A percentile compares a stretch with the other conserved stretches of the same genome.
Evolutionary conservation across 2,329 filamentous ascomycete species (phyloP).

Genomic region (Cryphonectria radicalis): DNA sequence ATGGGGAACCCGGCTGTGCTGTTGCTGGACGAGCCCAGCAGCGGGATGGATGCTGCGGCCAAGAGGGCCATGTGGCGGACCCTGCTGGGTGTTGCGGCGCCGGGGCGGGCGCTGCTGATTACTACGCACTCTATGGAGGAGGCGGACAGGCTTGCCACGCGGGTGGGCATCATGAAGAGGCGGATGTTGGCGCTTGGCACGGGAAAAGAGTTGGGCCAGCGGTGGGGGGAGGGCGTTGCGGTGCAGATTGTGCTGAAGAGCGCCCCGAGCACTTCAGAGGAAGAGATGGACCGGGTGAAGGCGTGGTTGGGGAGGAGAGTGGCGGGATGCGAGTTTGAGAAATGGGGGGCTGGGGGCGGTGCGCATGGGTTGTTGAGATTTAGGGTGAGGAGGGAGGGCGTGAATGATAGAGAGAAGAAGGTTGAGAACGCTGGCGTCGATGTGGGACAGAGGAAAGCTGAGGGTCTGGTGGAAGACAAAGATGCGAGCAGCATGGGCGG

Average conservation of each 20-base stretch:
- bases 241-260: conserved; percentile 78
- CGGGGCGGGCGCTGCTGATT: conserved; percentile 80
- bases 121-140: conserved; percentile 97
- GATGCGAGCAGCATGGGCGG: not conserved
- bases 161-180: conserved; percentile 83
- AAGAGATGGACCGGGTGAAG: conserved; percentile 70
- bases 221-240: conserved; percentile 78
- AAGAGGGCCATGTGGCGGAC: conserved; percentile 96
- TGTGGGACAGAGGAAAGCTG: conserved; percentile 4
- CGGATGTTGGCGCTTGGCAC: conserved; percentile 86
- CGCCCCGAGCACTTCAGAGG: conserved; percentile 72
- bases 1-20: conserved; percentile 91
- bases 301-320: conserved; percentile 68
- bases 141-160: conserved; percentile 82
- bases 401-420: conserved; percentile 25
- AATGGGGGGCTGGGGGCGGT: conserved; percentile 23
- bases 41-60: conserved; percentile 86
- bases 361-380: conserved; percentile 27
- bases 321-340: conserved; percentile 67
- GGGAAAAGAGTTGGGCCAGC: conserved; percentile 70
- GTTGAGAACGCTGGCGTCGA: not conserved
- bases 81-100: conserved; percentile 61
- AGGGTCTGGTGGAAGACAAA: not conserved
- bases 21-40: conserved; percentile 86
- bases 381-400: conserved; percentile 25